These are phyloP conservation scores for Zygosaccharomyces kombuchaensis DNA, from an alignment of 805 yeast genomes.

Conservation along the genomic window DNA sequence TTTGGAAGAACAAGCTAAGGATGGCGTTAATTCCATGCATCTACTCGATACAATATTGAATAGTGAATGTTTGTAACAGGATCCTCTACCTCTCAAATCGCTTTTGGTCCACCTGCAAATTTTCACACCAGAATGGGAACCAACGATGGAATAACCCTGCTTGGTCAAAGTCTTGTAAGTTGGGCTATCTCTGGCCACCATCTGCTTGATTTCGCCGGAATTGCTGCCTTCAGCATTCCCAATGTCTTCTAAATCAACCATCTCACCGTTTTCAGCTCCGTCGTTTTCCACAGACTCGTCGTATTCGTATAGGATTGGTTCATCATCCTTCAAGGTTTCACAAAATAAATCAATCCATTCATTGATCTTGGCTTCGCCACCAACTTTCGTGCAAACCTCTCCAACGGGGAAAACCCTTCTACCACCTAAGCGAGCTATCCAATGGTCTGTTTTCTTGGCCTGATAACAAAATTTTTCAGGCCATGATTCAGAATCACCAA, in stretches of 20 bases:
- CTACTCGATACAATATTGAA: slow-evolving; percentile 87
- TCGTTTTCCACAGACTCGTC: slow-evolving; percentile 51
- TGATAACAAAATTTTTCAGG: slow-evolving; percentile 82
- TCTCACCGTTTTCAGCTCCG: slow-evolving; percentile 39
- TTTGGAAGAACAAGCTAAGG: slow-evolving; percentile 87
- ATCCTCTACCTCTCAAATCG: slow-evolving; percentile 89
- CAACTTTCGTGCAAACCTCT: slow-evolving; percentile 71
- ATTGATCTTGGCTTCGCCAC: slow-evolving; percentile 52
- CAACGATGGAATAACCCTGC: slow-evolving; percentile 90
- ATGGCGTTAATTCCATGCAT: slow-evolving; percentile 95
- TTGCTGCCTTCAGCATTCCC: slow-evolving; percentile 42
- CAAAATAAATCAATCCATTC: slow-evolving; percentile 66
- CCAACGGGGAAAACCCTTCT: slow-evolving; percentile 82
- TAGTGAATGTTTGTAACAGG: slow-evolving; percentile 88
- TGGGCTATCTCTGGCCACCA: slow-evolving; percentile 88
- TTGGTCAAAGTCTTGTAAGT: slow-evolving; percentile 83
- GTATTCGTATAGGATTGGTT: slow-evolving; percentile 58
- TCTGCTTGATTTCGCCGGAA: slow-evolving; percentile 52
- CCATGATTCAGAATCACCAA: slow-evolving; percentile 88
- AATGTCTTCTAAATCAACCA: slow-evolving; percentile 86
- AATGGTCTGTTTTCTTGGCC: slow-evolving; percentile 67
- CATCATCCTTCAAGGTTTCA: slow-evolving; percentile 62
- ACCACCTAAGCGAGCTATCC: slow-evolving; percentile 80
- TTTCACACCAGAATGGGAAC: slow-evolving; percentile 92
- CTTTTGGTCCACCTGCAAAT: slow-evolving; percentile 96